A percentile compares a stretch with the other conserved stretches of the same genome.
phyloP scores from a whole-genome alignment of 2,329 filamentous ascomycete genomes.

The Triangularia setosa region DNA sequence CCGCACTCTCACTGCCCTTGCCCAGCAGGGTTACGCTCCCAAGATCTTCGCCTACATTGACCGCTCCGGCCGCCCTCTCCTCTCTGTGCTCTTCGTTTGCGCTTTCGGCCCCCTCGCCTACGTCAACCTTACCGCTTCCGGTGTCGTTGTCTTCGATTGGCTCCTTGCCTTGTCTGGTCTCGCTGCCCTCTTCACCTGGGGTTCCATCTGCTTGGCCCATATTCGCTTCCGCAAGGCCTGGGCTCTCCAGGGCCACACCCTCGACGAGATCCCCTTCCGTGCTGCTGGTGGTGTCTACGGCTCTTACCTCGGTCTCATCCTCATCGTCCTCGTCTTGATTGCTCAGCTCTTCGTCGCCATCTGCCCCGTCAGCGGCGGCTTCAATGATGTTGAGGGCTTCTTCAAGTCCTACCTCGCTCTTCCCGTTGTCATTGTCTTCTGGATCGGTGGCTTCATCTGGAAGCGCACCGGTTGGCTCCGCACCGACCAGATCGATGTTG shows the following conservation, averaged over 20 bases:
- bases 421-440: conserved; percentile 52
- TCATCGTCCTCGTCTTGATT: conserved; percentile 51
- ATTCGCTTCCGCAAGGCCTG: conserved; percentile 65
- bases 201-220: conserved; percentile 60
- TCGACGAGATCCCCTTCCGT: conserved; percentile 63
- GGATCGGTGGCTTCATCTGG: conserved; percentile 57
- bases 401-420: conserved; percentile 52
- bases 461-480: conserved; percentile 59
- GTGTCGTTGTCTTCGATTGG: conserved; percentile 57
- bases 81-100: conserved; percentile 44
- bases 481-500: conserved; percentile 60
- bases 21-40: conserved; percentile 54
- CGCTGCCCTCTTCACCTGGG: conserved; percentile 62
- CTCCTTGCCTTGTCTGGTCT: conserved; percentile 61
- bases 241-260: conserved; percentile 51
- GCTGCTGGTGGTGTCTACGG: conserved; percentile 58
- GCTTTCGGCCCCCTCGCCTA: conserved; percentile 46
- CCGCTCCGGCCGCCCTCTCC: conserved; percentile 48
- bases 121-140: conserved; percentile 42
- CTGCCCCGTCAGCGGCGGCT: conserved; percentile 34
- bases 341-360: conserved; percentile 53
- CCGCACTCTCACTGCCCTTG: conserved; percentile 52
- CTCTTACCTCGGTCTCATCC: conserved; percentile 56
- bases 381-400: conserved; percentile 44
- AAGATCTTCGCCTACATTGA: conserved; percentile 52